Conservation (phyloP, 352 stramenopile species). For the Phytophthora ramorum region DNA sequence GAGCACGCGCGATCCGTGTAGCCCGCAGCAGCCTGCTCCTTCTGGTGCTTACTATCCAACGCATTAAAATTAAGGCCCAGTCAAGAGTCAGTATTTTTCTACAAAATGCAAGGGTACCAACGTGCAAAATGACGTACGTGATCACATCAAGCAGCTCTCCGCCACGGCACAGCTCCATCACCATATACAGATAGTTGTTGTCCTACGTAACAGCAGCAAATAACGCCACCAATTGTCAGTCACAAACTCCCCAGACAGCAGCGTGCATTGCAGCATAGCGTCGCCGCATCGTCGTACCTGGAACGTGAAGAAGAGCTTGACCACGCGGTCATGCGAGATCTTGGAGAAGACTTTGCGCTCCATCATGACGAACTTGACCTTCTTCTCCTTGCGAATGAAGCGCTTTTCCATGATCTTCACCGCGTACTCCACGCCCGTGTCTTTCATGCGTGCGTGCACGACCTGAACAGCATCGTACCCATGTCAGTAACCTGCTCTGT, state of each 20-base stretch:
- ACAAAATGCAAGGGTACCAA: neutral
- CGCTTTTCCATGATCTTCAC: constrained; percentile 94
- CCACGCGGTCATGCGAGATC: constrained; percentile 86
- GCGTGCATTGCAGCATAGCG: constrained; percentile 11
- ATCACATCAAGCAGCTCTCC: constrained; percentile 90
- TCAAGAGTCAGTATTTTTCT: constrained; percentile 13
- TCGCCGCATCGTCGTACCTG: constrained; percentile 50
- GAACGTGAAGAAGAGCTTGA: constrained; percentile 93
- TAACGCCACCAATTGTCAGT: neutral
- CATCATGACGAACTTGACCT: constrained; percentile 93
- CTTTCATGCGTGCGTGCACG: constrained; percentile 91
- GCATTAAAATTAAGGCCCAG: constrained; percentile 4
- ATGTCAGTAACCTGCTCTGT: neutral
- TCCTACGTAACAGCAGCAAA: constrained; percentile 18
- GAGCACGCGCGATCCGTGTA: constrained; percentile 74
- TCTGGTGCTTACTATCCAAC: constrained; percentile 74
- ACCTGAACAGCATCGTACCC: constrained; percentile 39
- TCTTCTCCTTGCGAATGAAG: constrained; percentile 93
- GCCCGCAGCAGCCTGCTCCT: constrained; percentile 62
- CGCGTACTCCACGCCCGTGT: constrained; percentile 85
- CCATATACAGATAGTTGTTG: constrained; percentile 91
- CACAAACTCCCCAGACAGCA: neutral
- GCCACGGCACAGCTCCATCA: constrained; percentile 90
- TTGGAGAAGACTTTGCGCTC: constrained; percentile 92
- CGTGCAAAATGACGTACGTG: constrained; percentile 53